These are phyloP conservation scores for Colletotrichum filicis DNA, from an alignment of 2,329 filamentous ascomycete genomes.

Conservation along the genomic window DNA sequence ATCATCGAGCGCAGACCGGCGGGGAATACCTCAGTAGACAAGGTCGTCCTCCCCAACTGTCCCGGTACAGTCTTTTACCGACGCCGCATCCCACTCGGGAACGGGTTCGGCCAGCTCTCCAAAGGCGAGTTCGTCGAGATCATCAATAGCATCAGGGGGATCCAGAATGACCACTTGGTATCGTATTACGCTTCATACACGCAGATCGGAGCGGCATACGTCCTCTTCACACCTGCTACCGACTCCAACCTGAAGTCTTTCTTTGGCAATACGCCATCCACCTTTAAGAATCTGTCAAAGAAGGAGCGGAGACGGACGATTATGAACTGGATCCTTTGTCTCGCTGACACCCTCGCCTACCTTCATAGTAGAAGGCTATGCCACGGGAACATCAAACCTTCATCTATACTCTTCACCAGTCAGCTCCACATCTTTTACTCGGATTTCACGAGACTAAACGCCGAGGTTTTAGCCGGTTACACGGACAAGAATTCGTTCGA, in stretches of 20 bases:
- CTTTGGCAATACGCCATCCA: constrained; percentile 70
- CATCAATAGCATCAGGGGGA: constrained; percentile 65
- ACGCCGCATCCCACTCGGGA: constrained; percentile 65
- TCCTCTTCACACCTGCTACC: constrained; percentile 73
- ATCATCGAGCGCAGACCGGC: constrained; percentile 67
- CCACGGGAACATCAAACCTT: constrained; percentile 77
- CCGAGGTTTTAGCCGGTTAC: constrained; percentile 44
- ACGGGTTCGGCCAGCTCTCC: constrained; percentile 55
- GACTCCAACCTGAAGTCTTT: constrained; percentile 76
- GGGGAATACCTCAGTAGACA: constrained; percentile 58
- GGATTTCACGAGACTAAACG: constrained; percentile 65
- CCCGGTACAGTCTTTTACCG: constrained; percentile 68
- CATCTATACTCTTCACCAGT: constrained; percentile 74
- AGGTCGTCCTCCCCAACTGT: constrained; percentile 71
- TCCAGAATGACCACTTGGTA: constrained; percentile 77
- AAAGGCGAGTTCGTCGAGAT: constrained; percentile 69
- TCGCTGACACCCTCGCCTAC: constrained; percentile 74
- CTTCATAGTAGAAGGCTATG: constrained; percentile 72
- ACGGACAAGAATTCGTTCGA: constrained; percentile 63
- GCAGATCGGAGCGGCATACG: constrained; percentile 70
- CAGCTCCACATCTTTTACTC: constrained; percentile 75
- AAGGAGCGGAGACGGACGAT: constrained; percentile 67
- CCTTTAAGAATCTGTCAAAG: constrained; percentile 72
- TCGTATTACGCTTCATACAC: constrained; percentile 78
- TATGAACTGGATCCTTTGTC: constrained; percentile 80